phyloP scores from a whole-genome alignment of 2,329 filamentous ascomycete genomes.

The Ascochyta lentis region DNA sequence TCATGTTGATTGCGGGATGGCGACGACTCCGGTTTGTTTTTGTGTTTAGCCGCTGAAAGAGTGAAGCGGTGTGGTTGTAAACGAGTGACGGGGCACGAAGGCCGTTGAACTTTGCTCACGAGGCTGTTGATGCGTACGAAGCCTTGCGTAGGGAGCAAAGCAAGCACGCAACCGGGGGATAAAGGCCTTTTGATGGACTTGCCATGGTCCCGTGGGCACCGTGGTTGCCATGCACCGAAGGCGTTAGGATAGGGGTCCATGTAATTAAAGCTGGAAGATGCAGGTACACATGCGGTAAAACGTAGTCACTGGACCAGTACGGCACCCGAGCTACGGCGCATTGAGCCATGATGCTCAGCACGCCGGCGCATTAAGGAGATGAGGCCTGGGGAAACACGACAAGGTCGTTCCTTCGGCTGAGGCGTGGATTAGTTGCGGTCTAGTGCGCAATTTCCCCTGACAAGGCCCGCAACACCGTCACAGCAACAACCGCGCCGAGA shows the following conservation, averaged over 20 bases:
- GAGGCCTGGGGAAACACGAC: constrained; percentile 19
- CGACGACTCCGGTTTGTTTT: constrained; percentile 33
- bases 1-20: constrained; percentile 66
- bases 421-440: constrained; percentile 12
- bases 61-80: constrained; percentile 68
- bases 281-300: constrained; percentile 34
- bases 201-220: constrained; percentile 28
- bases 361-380: constrained; percentile 16
- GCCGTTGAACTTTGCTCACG: constrained; percentile 41
- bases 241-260: constrained; percentile 43
- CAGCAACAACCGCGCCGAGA: constrained; percentile 5
- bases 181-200: constrained; percentile 40
- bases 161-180: constrained; percentile 26
- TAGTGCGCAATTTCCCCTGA: constrained; percentile 17
- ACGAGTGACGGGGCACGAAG: constrained; percentile 48
- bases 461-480: neutral
- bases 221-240: constrained; percentile 22
- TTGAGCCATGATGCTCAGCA: constrained; percentile 34
- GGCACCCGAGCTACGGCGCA: constrained; percentile 25
- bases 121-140: constrained; percentile 43
- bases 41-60: constrained; percentile 78
- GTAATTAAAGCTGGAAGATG: constrained; percentile 35
- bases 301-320: constrained; percentile 19
- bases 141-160: constrained; percentile 40
- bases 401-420: constrained; percentile 14